A percentile compares a stretch with the other conserved stretches of the same genome.
Evolutionary conservation across 495 filamentous ascomycete species (phyloP).

Genomic region (Penicillium goetzii): DNA sequence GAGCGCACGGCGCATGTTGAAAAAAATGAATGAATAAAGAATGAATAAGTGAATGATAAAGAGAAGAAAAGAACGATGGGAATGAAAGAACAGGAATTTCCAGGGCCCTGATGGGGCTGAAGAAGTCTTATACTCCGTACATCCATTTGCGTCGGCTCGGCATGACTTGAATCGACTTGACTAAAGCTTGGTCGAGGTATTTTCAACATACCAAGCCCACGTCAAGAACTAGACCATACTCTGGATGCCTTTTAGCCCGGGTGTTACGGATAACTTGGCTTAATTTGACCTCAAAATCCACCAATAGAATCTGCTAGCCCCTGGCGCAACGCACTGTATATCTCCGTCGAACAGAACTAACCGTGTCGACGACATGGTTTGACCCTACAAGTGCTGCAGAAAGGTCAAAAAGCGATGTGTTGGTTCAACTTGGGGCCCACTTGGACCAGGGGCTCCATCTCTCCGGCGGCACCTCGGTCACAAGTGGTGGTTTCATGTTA

Average conservation of each 20-base stretch:
- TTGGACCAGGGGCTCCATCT: neutral
- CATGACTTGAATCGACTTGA: neutral
- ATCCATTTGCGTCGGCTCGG: neutral
- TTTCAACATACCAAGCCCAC: neutral
- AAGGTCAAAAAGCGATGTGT: neutral
- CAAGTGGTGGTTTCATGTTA: slow-evolving; percentile 27
- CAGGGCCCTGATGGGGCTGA: neutral
- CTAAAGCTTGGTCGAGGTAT: slow-evolving; percentile 1
- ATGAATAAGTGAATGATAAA: neutral
- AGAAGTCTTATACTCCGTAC: slow-evolving; percentile 6
- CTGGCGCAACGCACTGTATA: neutral
- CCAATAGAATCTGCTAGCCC: neutral
- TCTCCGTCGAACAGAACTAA: neutral
- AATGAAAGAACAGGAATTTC: neutral
- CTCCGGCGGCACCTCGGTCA: slow-evolving; percentile 24
- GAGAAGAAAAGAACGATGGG: neutral
- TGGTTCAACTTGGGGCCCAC: neutral
- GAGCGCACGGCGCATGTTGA: slow-evolving; percentile 40
- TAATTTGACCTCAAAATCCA: neutral
- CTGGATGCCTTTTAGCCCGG: neutral
- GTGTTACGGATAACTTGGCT: neutral
- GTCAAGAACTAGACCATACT: neutral
- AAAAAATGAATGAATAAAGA: slow-evolving; percentile 37
- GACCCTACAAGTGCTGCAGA: neutral
- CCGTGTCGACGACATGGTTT: neutral